Conservation (phyloP, 495 filamentous ascomycete species). For the Achaetomiella virescens region DNA sequence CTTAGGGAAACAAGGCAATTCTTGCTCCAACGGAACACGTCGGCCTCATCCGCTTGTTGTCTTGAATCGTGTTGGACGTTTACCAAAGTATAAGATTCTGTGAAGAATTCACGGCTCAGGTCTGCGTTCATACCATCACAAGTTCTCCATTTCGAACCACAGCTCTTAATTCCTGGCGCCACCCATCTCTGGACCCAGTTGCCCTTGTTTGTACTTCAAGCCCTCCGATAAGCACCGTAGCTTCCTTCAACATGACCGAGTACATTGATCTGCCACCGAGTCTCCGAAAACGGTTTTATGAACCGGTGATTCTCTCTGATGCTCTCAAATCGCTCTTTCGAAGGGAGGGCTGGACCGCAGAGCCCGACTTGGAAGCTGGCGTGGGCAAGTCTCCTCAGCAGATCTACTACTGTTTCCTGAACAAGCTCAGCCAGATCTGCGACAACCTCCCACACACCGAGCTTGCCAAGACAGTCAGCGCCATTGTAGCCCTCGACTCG, state of each 20-base stretch:
- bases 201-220: no score
- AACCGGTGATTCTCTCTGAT: conserved; percentile 13
- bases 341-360: neutral
- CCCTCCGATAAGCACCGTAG: no score
- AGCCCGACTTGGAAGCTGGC: conserved; percentile 12
- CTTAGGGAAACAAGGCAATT: no score
- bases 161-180: no score
- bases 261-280: neutral
- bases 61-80: no score
- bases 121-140: no score
- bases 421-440: conserved; percentile 28
- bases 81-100: no score
- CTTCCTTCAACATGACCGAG: neutral
- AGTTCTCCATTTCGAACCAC: no score
- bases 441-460: conserved; percentile 4
- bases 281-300: conserved; percentile 20
- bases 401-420: conserved; percentile 19
- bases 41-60: no score
- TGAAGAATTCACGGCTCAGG: no score
- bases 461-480: conserved; percentile 17
- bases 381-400: conserved; percentile 5
- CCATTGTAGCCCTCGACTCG: conserved; percentile 16
- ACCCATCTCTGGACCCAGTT: no score
- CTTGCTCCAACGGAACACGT: no score
- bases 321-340: conserved; percentile 8